A percentile compares a stretch with the other conserved stretches of the same genome.
These are phyloP conservation scores for Tetracladium setigerum DNA, from an alignment of 495 filamentous ascomycete species.

Conservation along the genomic window DNA sequence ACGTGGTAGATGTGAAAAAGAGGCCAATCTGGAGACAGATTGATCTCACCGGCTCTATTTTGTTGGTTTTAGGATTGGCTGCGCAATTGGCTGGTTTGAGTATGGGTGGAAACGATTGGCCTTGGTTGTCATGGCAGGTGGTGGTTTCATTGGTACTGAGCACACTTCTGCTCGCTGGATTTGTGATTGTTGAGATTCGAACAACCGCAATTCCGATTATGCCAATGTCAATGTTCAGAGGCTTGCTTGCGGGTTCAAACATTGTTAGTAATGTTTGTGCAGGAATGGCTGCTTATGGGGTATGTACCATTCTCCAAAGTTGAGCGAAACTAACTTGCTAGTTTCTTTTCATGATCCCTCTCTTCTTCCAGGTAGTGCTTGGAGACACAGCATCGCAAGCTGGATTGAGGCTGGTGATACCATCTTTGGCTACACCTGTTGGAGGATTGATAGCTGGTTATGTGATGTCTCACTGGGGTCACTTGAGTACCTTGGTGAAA, in stretches of 20 bases:
- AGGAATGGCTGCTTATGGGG: conserved; percentile 56
- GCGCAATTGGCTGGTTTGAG: conserved; percentile 52
- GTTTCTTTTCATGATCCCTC: conserved; percentile 59
- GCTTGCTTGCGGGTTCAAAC: conserved; percentile 41
- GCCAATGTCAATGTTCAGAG: conserved; percentile 47
- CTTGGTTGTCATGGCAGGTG: conserved; percentile 50
- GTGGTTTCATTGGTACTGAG: conserved; percentile 45
- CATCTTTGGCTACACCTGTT: conserved; percentile 53
- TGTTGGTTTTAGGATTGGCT: conserved; percentile 51
- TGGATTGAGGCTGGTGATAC: conserved; percentile 50
- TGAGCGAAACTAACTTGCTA: conserved; percentile 18
- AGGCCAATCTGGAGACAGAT: conserved; percentile 43
- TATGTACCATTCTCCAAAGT: conserved; percentile 24
- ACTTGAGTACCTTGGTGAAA: conserved; percentile 46
- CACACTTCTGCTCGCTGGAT: conserved; percentile 37
- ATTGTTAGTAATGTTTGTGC: conserved; percentile 55
- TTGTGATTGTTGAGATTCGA: conserved; percentile 45
- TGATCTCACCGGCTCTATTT: conserved; percentile 44
- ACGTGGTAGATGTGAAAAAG: conserved; percentile 15
- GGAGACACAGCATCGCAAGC: conserved; percentile 54
- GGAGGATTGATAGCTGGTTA: conserved; percentile 53
- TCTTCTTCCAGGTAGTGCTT: conserved; percentile 57
- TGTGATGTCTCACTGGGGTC: conserved; percentile 59
- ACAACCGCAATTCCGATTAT: conserved; percentile 56
- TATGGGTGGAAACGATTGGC: conserved; percentile 53